Conservation (phyloP, 805 yeast genomes). For the Wickerhamomyces sydowiorum region DNA sequence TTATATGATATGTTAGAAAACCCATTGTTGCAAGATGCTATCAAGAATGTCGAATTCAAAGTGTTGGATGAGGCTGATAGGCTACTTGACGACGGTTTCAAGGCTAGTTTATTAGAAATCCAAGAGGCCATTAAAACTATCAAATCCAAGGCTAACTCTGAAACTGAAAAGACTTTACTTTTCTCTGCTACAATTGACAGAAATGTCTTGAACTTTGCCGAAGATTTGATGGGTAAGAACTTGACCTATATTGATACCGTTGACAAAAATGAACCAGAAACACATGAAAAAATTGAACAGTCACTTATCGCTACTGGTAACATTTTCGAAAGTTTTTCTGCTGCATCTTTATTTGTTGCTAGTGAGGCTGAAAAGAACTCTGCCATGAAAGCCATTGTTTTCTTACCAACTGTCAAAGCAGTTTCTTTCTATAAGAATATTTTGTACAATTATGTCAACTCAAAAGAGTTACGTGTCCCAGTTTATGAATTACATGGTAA, state of each 20-base stretch:
- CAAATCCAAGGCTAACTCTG: conserved; percentile 21
- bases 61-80: conserved; percentile 93
- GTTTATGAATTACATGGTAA: conserved; percentile 61
- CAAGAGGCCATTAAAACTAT: conserved; percentile 40
- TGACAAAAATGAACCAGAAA: conserved; percentile 64
- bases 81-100: conserved; percentile 76
- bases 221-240: conserved; percentile 45
- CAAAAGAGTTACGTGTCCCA: conserved; percentile 23
- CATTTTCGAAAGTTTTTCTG: conserved; percentile 53
- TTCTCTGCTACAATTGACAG: conserved; percentile 86
- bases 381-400: conserved; percentile 73
- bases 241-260: conserved; percentile 70
- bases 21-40: conserved; percentile 36
- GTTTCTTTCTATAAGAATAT: conserved; percentile 43
- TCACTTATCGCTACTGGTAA: conserved; percentile 47
- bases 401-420: conserved; percentile 70
- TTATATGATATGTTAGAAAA: conserved; percentile 53
- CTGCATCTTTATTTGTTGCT: conserved; percentile 47
- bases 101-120: conserved; percentile 54
- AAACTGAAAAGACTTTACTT: conserved; percentile 53
- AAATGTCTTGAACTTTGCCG: conserved; percentile 62
- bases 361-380: conserved; percentile 28
- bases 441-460: conserved; percentile 12
- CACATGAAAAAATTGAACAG: conserved; percentile 75
- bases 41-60: conserved; percentile 52